A percentile compares a stretch with the other conserved stretches of the same genome.
Conservation (phyloP, 345 rosid species). For the Boechera stricta region DNA sequence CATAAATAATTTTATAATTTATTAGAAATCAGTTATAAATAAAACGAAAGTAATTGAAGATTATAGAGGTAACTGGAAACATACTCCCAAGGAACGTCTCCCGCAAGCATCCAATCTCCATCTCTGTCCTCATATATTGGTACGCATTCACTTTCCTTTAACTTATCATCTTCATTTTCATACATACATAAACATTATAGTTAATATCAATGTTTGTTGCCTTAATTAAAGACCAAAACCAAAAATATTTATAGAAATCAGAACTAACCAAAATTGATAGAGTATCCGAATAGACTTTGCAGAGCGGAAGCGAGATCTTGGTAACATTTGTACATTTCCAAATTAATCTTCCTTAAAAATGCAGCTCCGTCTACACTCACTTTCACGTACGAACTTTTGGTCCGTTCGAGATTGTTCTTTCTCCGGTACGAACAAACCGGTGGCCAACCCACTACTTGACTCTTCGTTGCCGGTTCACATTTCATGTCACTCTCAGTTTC, state of each 20-base stretch:
- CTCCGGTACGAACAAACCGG: constrained; percentile 79
- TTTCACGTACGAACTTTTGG: constrained; percentile 53
- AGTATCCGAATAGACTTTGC: constrained; percentile 69
- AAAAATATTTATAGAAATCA: background rate
- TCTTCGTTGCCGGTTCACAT: constrained; percentile 49
- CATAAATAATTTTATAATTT: background rate
- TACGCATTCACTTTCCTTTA: constrained; percentile 55
- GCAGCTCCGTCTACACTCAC: constrained; percentile 90
- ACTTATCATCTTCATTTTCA: constrained; percentile 46
- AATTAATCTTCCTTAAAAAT: constrained; percentile 78
- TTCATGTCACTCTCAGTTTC: constrained; percentile 47
- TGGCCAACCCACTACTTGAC: constrained; percentile 88
- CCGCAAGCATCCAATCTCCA: constrained; percentile 89
- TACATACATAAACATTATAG: constrained; percentile 20
- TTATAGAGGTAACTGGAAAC: constrained; percentile 22
- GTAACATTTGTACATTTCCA: constrained; percentile 62
- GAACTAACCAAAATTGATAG: constrained; percentile 55
- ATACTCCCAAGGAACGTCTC: constrained; percentile 94
- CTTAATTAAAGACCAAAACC: background rate
- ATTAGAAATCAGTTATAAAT: background rate
- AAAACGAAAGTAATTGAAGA: constrained; percentile 7
- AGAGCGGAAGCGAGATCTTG: constrained; percentile 60
- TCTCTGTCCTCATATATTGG: constrained; percentile 86
- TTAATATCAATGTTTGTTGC: background rate
- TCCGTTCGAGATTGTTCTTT: constrained; percentile 55